A percentile compares a stretch with the other conserved stretches of the same genome.
These are phyloP conservation scores for Lyophyllum shimeji DNA, from an alignment of 768 basidiomycete genomes.

Conservation along the genomic window DNA sequence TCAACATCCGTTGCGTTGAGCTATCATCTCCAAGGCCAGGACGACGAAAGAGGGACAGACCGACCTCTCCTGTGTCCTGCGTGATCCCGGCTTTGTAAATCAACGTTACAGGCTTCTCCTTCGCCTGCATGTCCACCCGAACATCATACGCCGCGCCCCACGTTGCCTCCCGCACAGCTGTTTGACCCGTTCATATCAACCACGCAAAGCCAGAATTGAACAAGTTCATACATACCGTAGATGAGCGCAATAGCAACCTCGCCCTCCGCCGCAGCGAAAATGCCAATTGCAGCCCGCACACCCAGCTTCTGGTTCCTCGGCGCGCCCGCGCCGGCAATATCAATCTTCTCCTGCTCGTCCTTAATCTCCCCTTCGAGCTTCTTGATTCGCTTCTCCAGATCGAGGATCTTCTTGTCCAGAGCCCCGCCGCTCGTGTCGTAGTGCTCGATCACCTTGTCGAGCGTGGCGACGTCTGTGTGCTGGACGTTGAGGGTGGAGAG, in stretches of 20 bases:
- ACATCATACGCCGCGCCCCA: constrained; percentile 44
- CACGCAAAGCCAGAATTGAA: not conserved
- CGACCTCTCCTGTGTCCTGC: constrained; percentile 43
- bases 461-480: constrained; percentile 19
- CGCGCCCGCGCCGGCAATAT: too few species aligned
- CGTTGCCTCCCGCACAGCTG: constrained; percentile 35
- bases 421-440: constrained; percentile 23
- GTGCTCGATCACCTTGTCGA: constrained; percentile 18
- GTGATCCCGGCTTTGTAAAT: constrained; percentile 41
- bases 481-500: constrained; percentile 25
- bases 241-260: constrained; percentile 30
- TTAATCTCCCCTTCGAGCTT: constrained; percentile 18
- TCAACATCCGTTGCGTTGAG: not conserved
- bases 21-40: not conserved
- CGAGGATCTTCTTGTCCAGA: constrained; percentile 25
- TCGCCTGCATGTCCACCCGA: constrained; percentile 39
- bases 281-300: constrained; percentile 20
- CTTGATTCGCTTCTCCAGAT: constrained; percentile 19
- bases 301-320: constrained; percentile 15
- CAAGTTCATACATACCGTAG: constrained; percentile 26
- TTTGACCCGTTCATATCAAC: not conserved
- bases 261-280: constrained; percentile 25
- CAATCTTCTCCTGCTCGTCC: constrained; percentile 15
- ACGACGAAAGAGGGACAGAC: not conserved
- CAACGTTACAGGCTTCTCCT: constrained; percentile 35